phyloP scores from a whole-genome alignment of 345 rosid species.

The Punica granatum region DNA sequence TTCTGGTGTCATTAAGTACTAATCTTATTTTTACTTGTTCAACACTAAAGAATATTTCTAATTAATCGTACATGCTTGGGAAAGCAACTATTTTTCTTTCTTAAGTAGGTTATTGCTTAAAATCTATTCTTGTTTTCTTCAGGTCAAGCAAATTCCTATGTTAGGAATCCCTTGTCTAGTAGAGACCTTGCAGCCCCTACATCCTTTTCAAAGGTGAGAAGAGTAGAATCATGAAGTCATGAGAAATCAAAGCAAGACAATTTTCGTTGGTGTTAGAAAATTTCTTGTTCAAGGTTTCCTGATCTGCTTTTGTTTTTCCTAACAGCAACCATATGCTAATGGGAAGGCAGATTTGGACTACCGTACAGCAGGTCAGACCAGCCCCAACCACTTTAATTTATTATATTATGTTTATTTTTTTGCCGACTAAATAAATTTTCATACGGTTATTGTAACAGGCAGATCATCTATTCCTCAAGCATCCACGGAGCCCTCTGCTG shows the following conservation, averaged over 20 bases:
- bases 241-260: slow-evolving; percentile 3
- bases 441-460: slow-evolving; percentile 30
- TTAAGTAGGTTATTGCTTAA: neutral
- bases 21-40: neutral
- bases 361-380: slow-evolving; percentile 44
- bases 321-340: slow-evolving; percentile 56
- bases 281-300: neutral
- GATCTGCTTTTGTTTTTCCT: neutral
- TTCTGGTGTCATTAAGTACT: neutral
- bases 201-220: slow-evolving; percentile 47
- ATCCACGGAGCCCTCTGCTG: slow-evolving; percentile 42
- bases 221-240: neutral
- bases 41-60: neutral
- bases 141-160: slow-evolving; percentile 43
- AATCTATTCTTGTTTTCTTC: slow-evolving; percentile 9
- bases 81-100: neutral
- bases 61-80: neutral
- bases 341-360: slow-evolving; percentile 48
- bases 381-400: neutral
- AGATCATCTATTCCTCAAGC: slow-evolving; percentile 65
- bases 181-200: slow-evolving; percentile 29
- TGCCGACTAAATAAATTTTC: neutral
- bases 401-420: neutral
- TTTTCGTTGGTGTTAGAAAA: neutral
- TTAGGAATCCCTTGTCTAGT: slow-evolving; percentile 27